Evolutionary conservation across 345 rosid species (phyloP), one percentile per base, ranked within the genome.

Genomic region (Brassica nigra): DNA sequence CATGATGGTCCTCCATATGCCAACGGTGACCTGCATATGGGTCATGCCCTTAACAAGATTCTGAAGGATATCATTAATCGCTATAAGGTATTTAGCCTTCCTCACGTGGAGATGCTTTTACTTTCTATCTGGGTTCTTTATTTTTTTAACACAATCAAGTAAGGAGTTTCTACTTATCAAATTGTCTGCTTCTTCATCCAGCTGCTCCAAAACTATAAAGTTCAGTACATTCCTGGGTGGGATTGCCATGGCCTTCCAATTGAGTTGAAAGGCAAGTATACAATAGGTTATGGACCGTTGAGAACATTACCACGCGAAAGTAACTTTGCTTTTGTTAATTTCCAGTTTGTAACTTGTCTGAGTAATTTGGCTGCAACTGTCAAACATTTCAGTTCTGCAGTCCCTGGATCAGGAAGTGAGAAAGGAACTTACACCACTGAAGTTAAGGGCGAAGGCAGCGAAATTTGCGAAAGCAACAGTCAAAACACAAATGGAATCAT

Each of bases 1-100:
- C 99, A 95, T 80, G 97, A 95, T 85, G 97, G 97, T 59, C 99
- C 99, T 73, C 97, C 97, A 58, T 95, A 95, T 81, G 99, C 99
- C 81, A 95, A 95, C 70, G 99, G 97, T 64, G 89, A 91, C 52
- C 85, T 92, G 10, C 99, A 95, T 68, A 91, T 92, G 88, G 97
- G 99, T 33, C 99, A 95, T 86, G 99, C 99, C 64, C 86, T 92
- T 59, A 95, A 95, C 85, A 95, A 95, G 88, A 95, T 95, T 76
- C 84, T 92, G 85, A 95, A 95, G 86, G 97, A 95, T 82, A 90
- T 95, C 75, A 92, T 92, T 81, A 95, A 92, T 75, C 97, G 97
- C 27, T 95, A 90, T 70, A 95, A 95, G 91, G 99, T 92, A 81
- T 68, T 10, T 70, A 23, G 71, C 68, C 66, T 64, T 52, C 68